Evolutionary conservation across 1,284 basidiomycete genomes (phyloP).

Genomic region (Pseudozyma tsukubaensis): DNA sequence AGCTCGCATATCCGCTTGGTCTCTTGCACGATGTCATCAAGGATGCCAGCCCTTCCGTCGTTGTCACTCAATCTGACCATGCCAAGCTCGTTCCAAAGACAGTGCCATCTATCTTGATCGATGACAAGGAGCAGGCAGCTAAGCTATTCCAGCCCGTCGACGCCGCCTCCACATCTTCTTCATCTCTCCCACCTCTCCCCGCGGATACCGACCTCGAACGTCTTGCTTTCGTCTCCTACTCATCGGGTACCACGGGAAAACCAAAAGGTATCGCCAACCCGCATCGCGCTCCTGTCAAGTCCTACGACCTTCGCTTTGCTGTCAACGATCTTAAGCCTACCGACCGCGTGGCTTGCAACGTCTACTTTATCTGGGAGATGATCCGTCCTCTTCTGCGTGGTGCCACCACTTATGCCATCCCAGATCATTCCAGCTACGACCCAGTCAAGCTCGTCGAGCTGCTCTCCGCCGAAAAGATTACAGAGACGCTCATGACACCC

Average conservation of each 20-base stretch:
- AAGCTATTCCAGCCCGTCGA: conserved; percentile 15
- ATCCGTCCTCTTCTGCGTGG: conserved; percentile 65
- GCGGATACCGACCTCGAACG: conserved; percentile 59
- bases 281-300: conserved; percentile 63
- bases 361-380: conserved; percentile 69
- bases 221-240: conserved; percentile 67
- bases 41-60: conserved; percentile 63
- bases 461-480: conserved; percentile 57
- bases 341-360: conserved; percentile 68
- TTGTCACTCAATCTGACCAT: conserved; percentile 63
- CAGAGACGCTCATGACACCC: conserved; percentile 68
- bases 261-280: conserved; percentile 68
- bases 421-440: conserved; percentile 65
- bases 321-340: conserved; percentile 58
- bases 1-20: conserved; percentile 65
- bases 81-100: conserved; percentile 44
- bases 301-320: conserved; percentile 64
- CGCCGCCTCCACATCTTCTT: background rate
- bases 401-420: conserved; percentile 64
- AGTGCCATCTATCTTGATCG: conserved; percentile 40
- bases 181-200: conserved; percentile 34
- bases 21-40: conserved; percentile 64
- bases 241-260: conserved; percentile 67
- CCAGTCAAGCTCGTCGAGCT: conserved; percentile 62
- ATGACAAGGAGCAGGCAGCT: conserved; percentile 13